These are phyloP conservation scores for Haplographium delicatum DNA, from an alignment of 495 filamentous ascomycete genomes.

Conservation along the genomic window DNA sequence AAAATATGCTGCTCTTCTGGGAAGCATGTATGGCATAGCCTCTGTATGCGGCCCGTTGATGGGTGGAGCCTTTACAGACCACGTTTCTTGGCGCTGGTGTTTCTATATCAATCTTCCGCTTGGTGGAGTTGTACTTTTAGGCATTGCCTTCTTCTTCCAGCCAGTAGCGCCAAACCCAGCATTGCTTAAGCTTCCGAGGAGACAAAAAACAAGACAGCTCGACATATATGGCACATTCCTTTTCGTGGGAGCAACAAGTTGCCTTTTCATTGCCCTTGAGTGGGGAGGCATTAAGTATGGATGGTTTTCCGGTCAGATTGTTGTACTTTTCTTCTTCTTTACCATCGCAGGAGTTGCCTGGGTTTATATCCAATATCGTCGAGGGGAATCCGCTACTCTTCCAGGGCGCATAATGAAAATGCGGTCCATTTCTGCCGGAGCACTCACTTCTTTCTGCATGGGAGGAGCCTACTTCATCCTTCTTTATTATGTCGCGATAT, in stretches of 20 bases:
- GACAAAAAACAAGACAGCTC: conserved; percentile 30
- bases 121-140: conserved; percentile 51
- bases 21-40: conserved; percentile 52
- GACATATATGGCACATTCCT: conserved; percentile 43
- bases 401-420: conserved; percentile 52
- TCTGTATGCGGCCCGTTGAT: conserved; percentile 65
- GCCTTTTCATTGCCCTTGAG: conserved; percentile 40
- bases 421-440: background rate
- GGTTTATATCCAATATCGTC: conserved; percentile 56
- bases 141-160: conserved; percentile 51
- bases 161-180: conserved; percentile 15
- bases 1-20: conserved; percentile 53
- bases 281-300: conserved; percentile 37
- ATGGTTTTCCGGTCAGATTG: conserved; percentile 32
- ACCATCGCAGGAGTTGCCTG: conserved; percentile 58
- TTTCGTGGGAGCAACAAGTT: conserved; percentile 29
- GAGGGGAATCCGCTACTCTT: conserved; percentile 68
- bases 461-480: background rate
- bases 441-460: background rate
- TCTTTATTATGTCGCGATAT: conserved; percentile 45
- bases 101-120: conserved; percentile 69
- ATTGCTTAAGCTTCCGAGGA: too few relatives aligned
- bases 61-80: conserved; percentile 46
- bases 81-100: conserved; percentile 73
- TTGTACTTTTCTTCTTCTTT: conserved; percentile 51